Conservation (phyloP, 371 early-diverging fungal species). For the Mucor ambiguus region DNA sequence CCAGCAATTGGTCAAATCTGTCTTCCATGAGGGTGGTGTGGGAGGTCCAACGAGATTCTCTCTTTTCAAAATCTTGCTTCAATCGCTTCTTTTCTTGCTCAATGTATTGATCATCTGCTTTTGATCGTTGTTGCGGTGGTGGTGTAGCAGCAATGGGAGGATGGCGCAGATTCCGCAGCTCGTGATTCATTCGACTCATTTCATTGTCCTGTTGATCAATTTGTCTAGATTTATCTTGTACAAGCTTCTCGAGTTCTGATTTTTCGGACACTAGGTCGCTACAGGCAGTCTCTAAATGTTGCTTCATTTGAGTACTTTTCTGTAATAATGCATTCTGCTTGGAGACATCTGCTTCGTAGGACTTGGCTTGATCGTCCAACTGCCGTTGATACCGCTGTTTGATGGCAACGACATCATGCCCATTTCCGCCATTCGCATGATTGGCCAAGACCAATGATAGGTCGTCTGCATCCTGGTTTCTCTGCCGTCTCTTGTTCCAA, state of each 20-base stretch:
- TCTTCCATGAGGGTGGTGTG: constrained; percentile 41
- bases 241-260: constrained; percentile 33
- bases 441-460: constrained; percentile 7
- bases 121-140: neutral
- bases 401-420: neutral
- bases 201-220: constrained; percentile 38
- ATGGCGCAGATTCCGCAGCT: neutral
- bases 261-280: constrained; percentile 21
- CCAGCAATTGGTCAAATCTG: constrained; percentile 51
- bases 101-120: neutral
- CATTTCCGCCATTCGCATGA: neutral
- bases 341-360: constrained; percentile 33
- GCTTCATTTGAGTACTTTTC: constrained; percentile 14
- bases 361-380: constrained; percentile 33
- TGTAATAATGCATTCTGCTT: constrained; percentile 32
- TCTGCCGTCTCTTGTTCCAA: constrained; percentile 27
- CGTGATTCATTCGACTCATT: constrained; percentile 32
- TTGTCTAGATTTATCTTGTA: constrained; percentile 31
- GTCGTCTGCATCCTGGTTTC: constrained; percentile 8
- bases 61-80: constrained; percentile 28
- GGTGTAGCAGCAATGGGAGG: neutral
- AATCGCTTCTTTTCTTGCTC: constrained; percentile 9
- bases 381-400: constrained; percentile 27
- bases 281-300: constrained; percentile 23
- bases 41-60: constrained; percentile 32